A percentile compares a stretch with the other conserved stretches of the same genome.
These are phyloP conservation scores for Sarcomyxa edulis DNA, from an alignment of 768 basidiomycete species.

Conservation along the genomic window DNA sequence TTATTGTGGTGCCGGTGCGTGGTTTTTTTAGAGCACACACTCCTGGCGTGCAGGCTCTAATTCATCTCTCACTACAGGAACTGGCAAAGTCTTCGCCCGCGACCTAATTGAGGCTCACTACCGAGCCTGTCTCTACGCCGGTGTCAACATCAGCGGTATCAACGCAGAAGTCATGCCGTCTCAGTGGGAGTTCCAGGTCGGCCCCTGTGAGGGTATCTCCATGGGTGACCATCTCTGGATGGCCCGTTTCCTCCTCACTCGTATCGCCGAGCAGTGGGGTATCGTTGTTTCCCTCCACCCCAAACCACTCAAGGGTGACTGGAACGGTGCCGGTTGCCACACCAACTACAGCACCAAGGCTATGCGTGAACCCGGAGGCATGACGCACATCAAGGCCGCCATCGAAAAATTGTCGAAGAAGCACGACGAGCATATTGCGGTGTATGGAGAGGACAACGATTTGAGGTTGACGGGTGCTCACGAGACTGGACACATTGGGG, in stretches of 20 bases:
- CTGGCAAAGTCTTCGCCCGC: constrained; percentile 97
- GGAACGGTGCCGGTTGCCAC: constrained; percentile 99
- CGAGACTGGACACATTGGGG: constrained; percentile 92
- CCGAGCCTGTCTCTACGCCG: constrained; percentile 91
- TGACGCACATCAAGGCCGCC: constrained; percentile 86
- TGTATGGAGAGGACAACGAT: constrained; percentile 98
- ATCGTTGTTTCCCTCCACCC: constrained; percentile 99
- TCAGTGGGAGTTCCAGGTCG: constrained; percentile 99
- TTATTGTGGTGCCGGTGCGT: constrained; percentile 96
- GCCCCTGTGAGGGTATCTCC: constrained; percentile 94
- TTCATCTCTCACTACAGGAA: constrained; percentile 47
- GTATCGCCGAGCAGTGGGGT: constrained; percentile 97
- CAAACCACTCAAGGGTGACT: constrained; percentile 94
- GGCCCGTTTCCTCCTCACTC: constrained; percentile 93
- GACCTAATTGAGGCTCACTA: constrained; percentile 99
- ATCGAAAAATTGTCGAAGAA: constrained; percentile 90
- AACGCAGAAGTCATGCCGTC: constrained; percentile 99
- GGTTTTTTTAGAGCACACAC: constrained; percentile 1
- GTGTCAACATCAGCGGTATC: constrained; percentile 97
- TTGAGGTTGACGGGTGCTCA: constrained; percentile 92
- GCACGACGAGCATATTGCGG: constrained; percentile 94
- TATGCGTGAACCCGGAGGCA: constrained; percentile 93
- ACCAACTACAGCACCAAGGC: constrained; percentile 94
- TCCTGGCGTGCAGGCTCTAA: no score
- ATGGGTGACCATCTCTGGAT: constrained; percentile 99